Percentiles rank a stretch among this genome's conserved stretches.
phyloP scores from a whole-genome alignment of 306 rosid species.

The Vicia villosa region DNA sequence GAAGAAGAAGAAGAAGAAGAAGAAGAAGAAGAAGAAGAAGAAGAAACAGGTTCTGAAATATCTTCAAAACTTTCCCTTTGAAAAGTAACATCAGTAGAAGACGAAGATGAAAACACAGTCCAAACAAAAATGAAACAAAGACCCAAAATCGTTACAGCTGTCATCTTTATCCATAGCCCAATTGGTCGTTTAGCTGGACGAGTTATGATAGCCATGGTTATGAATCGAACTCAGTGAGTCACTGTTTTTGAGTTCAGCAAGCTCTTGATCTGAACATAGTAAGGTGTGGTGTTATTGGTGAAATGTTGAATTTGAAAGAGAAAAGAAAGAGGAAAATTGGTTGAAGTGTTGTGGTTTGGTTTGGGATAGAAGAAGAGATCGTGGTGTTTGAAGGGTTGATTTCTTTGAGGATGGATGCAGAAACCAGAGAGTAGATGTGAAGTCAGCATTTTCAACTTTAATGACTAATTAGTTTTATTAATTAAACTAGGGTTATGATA shows the following conservation, averaged over 20 bases:
- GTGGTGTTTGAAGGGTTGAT: not conserved
- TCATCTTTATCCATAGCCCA: constrained; percentile 76
- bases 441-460: not conserved
- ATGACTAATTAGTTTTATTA: no score
- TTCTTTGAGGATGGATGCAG: not conserved
- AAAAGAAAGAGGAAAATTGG: not conserved
- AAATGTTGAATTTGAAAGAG: not conserved
- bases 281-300: not conserved
- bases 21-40: constrained; percentile 31
- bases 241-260: not conserved
- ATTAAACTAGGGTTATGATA: no score
- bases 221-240: not conserved
- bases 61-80: constrained; percentile 91
- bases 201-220: constrained; percentile 58
- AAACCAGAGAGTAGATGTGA: not conserved
- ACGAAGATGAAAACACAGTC: constrained; percentile 72
- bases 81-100: constrained; percentile 60
- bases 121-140: constrained; percentile 82
- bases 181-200: constrained; percentile 79
- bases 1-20: constrained; percentile 47
- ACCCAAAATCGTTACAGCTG: constrained; percentile 73
- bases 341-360: not conserved
- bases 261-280: not conserved
- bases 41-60: constrained; percentile 62
- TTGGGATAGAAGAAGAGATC: not conserved